Base-by-base conservation (phyloP, 2,329 filamentous ascomycete genomes). In the Alternaria sp. region DNA sequence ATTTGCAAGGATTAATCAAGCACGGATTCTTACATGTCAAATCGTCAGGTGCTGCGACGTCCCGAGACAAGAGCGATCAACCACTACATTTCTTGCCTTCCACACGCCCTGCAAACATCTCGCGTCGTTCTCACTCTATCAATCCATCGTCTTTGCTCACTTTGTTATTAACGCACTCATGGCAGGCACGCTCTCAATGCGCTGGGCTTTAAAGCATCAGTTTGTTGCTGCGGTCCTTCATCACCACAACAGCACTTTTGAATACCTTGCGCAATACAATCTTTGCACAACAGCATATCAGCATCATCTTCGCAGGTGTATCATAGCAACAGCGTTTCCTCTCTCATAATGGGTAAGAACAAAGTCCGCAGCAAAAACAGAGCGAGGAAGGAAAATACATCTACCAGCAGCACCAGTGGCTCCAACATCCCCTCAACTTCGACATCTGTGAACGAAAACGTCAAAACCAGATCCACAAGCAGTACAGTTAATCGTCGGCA, bases 281-380 rank as follows among this genome's bases (percentile, higher is more conserved):
- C 51, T 62, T 57, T 69, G 70, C 59, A 61, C 57, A 71, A 64
- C 64, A 74, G 54, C 61, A 55, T 70, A 66, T 47, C 43, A 57
- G 46, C 26, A 62, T 59, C 57, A 71, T 75, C 59, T 64, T 73
- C 63, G 69, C 43, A 44, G 51, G 56, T 57, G 51, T 64, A 76
- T 72, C 51, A 57, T 72, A 72, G 26, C 44, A 57, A 43, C 42
- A 64, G 61, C 59, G 72, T 68, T 48, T 65, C 64, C 64, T 61
- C 49, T 44, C 46, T 52, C 46, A 61, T 41, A 14, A 76, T 73
- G 70, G 63, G 54, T 41, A 68, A 63, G 44, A 61, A 56, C 51
- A 55, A 51, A 51, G 49, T 18, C 22, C 48, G 36, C 28, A 66
- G 32, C 30, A 61, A 24, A n/a, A 7, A 52, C 34, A 61, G 51